phyloP scores from a whole-genome alignment of 257 asterid species.

The Plantago major region DNA sequence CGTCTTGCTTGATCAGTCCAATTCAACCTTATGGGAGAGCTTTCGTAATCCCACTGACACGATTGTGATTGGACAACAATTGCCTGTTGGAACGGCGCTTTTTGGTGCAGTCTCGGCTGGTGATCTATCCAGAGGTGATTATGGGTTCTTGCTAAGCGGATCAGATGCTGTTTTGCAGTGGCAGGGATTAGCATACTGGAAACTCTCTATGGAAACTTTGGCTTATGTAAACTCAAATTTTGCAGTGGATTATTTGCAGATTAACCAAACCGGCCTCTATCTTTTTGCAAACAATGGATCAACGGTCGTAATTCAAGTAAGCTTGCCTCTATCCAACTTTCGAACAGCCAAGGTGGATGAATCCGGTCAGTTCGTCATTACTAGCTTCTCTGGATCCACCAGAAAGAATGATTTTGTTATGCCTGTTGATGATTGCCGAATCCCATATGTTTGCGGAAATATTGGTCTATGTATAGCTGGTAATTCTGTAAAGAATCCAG shows the following conservation, averaged over 20 bases:
- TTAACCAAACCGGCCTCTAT: slow-evolving; percentile 54
- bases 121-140: slow-evolving; percentile 47
- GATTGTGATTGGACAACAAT: slow-evolving; percentile 50
- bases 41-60: slow-evolving; percentile 57
- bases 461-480: slow-evolving; percentile 47
- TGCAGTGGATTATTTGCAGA: slow-evolving; percentile 30
- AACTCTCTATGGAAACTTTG: slow-evolving; percentile 45
- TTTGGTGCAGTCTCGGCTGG: slow-evolving; percentile 28
- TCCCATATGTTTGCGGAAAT: slow-evolving; percentile 46
- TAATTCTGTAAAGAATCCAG: slow-evolving; percentile 25
- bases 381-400: slow-evolving; percentile 34
- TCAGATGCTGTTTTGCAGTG: slow-evolving; percentile 49
- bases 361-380: slow-evolving; percentile 50
- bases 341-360: slow-evolving; percentile 41
- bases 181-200: slow-evolving; percentile 48
- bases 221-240: slow-evolving; percentile 31
- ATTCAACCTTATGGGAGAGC: slow-evolving; percentile 63
- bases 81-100: slow-evolving; percentile 28
- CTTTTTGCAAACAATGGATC: slow-evolving; percentile 44
- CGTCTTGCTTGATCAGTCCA: slow-evolving; percentile 45
- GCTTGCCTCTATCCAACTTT: slow-evolving; percentile 35
- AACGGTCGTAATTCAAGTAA: slow-evolving; percentile 34
- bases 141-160: slow-evolving; percentile 31
- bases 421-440: slow-evolving; percentile 44
- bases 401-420: slow-evolving; percentile 30